These are phyloP conservation scores for Psilocybe cyanescens DNA, from an alignment of 768 basidiomycete species.

Conservation along the genomic window DNA sequence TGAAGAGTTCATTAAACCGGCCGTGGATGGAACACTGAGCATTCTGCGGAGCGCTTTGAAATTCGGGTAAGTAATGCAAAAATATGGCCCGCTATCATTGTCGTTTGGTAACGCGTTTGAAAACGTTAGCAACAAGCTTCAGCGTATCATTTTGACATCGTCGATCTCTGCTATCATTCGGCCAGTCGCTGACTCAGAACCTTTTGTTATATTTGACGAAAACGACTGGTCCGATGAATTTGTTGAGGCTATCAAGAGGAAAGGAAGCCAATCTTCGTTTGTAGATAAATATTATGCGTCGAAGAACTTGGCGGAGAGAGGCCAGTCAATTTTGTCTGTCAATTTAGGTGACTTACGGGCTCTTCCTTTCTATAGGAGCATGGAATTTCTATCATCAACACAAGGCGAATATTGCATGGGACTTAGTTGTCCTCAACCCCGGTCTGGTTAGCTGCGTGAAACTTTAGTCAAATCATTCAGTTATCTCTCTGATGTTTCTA, in stretches of 20 bases:
- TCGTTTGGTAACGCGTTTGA: no score
- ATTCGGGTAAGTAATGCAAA: conserved; percentile 40
- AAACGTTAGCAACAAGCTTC: conserved; percentile 43
- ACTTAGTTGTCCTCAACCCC: conserved; percentile 55
- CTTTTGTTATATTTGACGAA: conserved; percentile 43
- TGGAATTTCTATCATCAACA: conserved; percentile 47
- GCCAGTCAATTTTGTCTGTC: conserved; percentile 45
- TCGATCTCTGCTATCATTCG: conserved; percentile 55
- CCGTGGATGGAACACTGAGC: conserved; percentile 69
- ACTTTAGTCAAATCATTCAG: no score
- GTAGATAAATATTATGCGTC: conserved; percentile 57
- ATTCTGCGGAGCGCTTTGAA: conserved; percentile 64
- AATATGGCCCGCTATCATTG: no score
- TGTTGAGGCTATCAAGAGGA: conserved; percentile 45
- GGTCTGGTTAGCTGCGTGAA: conserved; percentile 28
- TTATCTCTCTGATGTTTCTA: not conserved
- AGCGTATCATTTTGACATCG: conserved; percentile 72
- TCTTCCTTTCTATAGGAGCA: conserved; percentile 31
- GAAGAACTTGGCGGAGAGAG: conserved; percentile 68
- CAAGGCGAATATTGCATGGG: conserved; percentile 47
- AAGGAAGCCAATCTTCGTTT: conserved; percentile 45
- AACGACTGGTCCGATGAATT: conserved; percentile 64
- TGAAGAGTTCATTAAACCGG: conserved; percentile 69
- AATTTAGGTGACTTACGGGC: conserved; percentile 27
- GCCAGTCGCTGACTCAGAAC: conserved; percentile 14